A percentile compares a stretch with the other conserved stretches of the same genome.
These are phyloP conservation scores for Aspergillus sp. DNA, from an alignment of 2,329 filamentous ascomycete species.

Conservation along the genomic window DNA sequence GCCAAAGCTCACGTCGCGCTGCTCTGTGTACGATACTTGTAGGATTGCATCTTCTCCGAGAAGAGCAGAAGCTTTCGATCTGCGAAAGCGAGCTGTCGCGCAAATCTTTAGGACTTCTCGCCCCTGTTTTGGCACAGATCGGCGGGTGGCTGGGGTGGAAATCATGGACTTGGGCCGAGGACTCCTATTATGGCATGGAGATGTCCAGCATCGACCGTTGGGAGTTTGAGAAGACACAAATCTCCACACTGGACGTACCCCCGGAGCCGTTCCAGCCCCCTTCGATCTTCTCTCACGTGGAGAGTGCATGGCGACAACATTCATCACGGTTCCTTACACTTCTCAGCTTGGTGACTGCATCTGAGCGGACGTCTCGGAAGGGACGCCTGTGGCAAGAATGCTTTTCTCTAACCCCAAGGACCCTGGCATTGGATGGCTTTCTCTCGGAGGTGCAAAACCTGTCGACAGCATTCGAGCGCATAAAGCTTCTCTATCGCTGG, in stretches of 20 bases:
- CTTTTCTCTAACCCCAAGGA: conserved; percentile 59
- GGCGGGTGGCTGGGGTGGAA: conserved; percentile 77
- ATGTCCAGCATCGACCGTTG: conserved; percentile 55
- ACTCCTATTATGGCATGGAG: conserved; percentile 61
- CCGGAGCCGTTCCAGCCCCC: conserved; percentile 56
- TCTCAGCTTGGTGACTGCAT: conserved; percentile 46
- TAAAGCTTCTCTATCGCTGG: conserved; percentile 71
- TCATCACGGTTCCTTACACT: conserved; percentile 50
- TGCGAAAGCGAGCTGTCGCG: conserved; percentile 50
- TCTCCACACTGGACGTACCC: conserved; percentile 46
- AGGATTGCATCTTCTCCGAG: conserved; percentile 79
- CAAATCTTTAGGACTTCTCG: conserved; percentile 54
- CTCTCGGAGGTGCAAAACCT: conserved; percentile 57
- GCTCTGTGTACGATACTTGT: conserved; percentile 68
- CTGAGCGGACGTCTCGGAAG: conserved; percentile 28
- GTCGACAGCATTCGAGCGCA: conserved; percentile 59
- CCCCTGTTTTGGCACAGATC: conserved; percentile 77
- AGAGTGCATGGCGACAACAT: conserved; percentile 37
- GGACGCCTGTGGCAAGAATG: conserved; percentile 38
- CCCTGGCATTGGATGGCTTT: conserved; percentile 67
- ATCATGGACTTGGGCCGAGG: conserved; percentile 55
- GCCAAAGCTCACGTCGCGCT: conserved; percentile 58
- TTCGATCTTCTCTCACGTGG: conserved; percentile 59
- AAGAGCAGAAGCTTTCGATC: conserved; percentile 82
- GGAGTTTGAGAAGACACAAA: conserved; percentile 55